phyloP scores from a whole-genome alignment of 495 filamentous ascomycete genomes.

The Clohesyomyces aquaticus region DNA sequence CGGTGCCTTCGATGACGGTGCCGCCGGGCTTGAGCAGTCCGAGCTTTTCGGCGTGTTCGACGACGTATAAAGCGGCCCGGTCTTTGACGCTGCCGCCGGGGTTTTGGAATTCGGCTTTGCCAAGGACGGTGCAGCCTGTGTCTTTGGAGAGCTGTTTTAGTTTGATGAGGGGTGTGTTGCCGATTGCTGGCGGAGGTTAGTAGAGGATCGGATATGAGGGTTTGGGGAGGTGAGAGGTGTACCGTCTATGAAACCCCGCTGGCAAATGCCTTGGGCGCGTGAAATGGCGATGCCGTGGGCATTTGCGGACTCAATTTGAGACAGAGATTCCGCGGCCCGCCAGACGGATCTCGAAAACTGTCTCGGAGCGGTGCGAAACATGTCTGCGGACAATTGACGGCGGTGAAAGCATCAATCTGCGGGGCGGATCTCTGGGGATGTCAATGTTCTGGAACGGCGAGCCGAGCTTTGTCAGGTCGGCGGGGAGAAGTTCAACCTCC shows the following conservation, averaged over 20 bases:
- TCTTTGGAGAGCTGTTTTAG: constrained; percentile 85
- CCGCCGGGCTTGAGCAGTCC: constrained; percentile 82
- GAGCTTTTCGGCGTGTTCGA: constrained; percentile 88
- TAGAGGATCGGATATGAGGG: background rate
- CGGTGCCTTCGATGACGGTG: constrained; percentile 95
- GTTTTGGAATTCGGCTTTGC: constrained; percentile 99
- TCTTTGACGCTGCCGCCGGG: constrained; percentile 96
- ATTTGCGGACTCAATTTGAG: constrained; percentile 26
- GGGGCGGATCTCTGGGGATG: too few relatives aligned
- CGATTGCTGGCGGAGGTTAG: constrained; percentile 68
- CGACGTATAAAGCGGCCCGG: constrained; percentile 90
- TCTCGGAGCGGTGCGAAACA: constrained; percentile 65
- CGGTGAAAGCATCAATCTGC: too few relatives aligned
- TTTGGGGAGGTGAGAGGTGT: constrained; percentile 39
- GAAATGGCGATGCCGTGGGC: constrained; percentile 51
- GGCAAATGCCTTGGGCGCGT: constrained; percentile 78
- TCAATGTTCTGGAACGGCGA: too few relatives aligned
- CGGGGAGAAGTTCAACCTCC: background rate
- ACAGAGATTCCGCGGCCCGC: constrained; percentile 50
- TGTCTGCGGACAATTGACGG: constrained; percentile 37
- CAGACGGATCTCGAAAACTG: constrained; percentile 60
- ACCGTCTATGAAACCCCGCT: constrained; percentile 83
- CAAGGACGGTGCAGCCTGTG: constrained; percentile 91
- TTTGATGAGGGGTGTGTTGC: constrained; percentile 92
- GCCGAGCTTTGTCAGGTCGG: constrained; percentile 12